Evolutionary conservation across 305 asterid species (phyloP).

Genomic region (Solanum hybrid): DNA sequence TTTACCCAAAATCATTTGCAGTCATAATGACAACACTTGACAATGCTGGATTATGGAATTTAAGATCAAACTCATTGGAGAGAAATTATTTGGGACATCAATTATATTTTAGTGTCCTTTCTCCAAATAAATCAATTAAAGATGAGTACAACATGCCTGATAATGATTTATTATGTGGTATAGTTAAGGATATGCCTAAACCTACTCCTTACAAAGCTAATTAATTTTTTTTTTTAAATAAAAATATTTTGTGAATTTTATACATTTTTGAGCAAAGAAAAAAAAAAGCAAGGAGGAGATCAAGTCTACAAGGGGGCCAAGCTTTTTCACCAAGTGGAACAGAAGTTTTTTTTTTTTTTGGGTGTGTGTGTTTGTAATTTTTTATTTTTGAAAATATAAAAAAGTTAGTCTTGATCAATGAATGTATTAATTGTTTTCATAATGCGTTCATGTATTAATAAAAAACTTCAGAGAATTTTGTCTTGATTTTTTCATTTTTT

Average conservation of each 20-base stretch:
- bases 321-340: background rate
- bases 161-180: slow-evolving; percentile 31
- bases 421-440: background rate
- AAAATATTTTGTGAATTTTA: background rate
- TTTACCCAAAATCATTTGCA: slow-evolving; percentile 65
- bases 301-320: background rate
- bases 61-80: slow-evolving; percentile 36
- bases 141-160: slow-evolving; percentile 51
- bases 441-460: background rate
- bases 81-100: slow-evolving; percentile 59
- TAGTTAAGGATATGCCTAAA: slow-evolving; percentile 40
- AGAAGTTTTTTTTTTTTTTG: background rate
- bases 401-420: background rate
- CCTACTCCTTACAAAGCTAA: slow-evolving; percentile 21
- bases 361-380: background rate
- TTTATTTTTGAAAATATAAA: background rate
- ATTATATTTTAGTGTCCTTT: slow-evolving; percentile 48
- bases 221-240: background rate
- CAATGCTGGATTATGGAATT: slow-evolving; percentile 76
- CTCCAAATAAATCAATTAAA: slow-evolving; percentile 41
- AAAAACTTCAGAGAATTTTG: background rate
- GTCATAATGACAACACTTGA: slow-evolving; percentile 55
- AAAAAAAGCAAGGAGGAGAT: background rate
- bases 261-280: background rate
- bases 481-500: background rate